phyloP scores from a whole-genome alignment of 1,284 basidiomycete species.

The Ustilago esculenta region DNA sequence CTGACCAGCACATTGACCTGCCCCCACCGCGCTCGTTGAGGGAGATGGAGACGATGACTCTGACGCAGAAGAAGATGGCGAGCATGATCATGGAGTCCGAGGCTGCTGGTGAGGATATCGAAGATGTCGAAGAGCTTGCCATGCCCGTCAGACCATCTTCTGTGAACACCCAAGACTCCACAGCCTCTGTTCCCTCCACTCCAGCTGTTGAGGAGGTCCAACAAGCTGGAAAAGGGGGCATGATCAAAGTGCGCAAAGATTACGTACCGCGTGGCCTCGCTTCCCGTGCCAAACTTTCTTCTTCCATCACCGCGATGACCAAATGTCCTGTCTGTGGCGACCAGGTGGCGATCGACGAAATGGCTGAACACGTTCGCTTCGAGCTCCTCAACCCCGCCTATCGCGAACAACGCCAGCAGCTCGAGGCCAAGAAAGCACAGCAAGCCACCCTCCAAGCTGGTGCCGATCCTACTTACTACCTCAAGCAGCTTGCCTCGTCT shows the following conservation, averaged over 20 bases:
- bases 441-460: slow-evolving; percentile 59
- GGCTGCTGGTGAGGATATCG: slow-evolving; percentile 73
- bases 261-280: slow-evolving; percentile 76
- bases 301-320: slow-evolving; percentile 68
- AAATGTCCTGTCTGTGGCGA: slow-evolving; percentile 93
- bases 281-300: slow-evolving; percentile 26
- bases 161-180: neutral
- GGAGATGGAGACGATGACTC: slow-evolving; percentile 93
- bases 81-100: slow-evolving; percentile 96
- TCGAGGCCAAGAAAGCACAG: slow-evolving; percentile 62
- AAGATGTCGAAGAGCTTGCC: slow-evolving; percentile 73
- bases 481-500: slow-evolving; percentile 58
- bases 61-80: slow-evolving; percentile 97
- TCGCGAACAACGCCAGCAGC: slow-evolving; percentile 61
- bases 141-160: slow-evolving; percentile 26
- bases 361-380: slow-evolving; percentile 97
- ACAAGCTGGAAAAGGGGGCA: slow-evolving; percentile 8
- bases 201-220: slow-evolving; percentile 17
- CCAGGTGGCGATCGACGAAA: slow-evolving; percentile 90
- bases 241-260: slow-evolving; percentile 82
- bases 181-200: slow-evolving; percentile 1
- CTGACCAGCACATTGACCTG: slow-evolving; percentile 81
- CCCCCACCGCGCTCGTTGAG: slow-evolving; percentile 93
- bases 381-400: slow-evolving; percentile 90
- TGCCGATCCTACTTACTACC: slow-evolving; percentile 60